Conservation (phyloP, 2,329 filamentous ascomycete genomes). For the Rutstroemia sp. region DNA sequence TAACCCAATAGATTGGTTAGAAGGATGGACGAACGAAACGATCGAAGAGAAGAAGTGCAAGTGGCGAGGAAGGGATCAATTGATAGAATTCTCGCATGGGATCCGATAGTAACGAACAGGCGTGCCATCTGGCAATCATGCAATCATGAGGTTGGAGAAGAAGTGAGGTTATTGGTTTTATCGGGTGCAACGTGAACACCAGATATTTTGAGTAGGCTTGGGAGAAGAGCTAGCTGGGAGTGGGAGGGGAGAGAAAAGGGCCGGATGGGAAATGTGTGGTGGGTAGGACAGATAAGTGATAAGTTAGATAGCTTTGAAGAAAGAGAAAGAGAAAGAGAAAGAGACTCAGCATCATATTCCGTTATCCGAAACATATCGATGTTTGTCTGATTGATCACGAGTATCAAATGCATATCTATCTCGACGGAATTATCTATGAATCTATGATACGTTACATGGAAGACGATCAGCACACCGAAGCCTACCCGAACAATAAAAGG, state of each 20-base stretch:
- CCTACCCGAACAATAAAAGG: too few species aligned
- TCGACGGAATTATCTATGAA: too few species aligned
- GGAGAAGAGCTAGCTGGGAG: background rate
- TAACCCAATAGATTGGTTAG: too few species aligned
- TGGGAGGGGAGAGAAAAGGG: background rate
- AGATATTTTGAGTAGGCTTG: background rate
- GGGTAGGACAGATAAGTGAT: background rate
- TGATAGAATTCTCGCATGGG: too few species aligned
- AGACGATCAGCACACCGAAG: too few species aligned
- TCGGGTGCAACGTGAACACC: slow-evolving; percentile 1
- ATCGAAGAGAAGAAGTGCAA: background rate
- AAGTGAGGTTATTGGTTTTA: background rate
- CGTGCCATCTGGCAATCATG: slow-evolving; percentile 7
- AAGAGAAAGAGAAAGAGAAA: too few species aligned
- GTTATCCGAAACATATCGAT: too few species aligned
- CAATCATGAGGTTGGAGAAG: background rate
- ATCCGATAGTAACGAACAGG: background rate
- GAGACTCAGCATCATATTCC: too few species aligned
- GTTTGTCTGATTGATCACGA: too few species aligned
- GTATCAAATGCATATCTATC: too few species aligned
- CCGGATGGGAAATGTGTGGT: background rate
- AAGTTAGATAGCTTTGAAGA: background rate
- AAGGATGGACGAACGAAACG: too few species aligned
- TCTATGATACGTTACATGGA: too few species aligned
- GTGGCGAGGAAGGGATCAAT: background rate